A percentile compares a stretch with the other conserved stretches of the same genome.
Conservation (phyloP, 2,329 filamentous ascomycete species). For the Colletotrichum tabaci region DNA sequence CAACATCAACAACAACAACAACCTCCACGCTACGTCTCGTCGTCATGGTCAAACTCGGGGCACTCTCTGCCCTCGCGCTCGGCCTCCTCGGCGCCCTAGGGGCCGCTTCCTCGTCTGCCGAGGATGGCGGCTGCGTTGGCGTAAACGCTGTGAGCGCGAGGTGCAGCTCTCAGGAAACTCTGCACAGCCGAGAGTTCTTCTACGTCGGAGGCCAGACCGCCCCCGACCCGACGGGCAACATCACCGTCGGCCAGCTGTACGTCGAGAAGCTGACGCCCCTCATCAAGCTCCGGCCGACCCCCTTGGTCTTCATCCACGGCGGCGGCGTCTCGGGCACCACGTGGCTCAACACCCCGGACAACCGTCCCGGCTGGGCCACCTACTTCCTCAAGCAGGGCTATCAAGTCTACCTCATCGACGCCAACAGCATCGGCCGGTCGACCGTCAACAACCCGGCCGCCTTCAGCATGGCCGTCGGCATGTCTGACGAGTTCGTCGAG, state of each 20-base stretch:
- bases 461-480: constrained; percentile 47
- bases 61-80: constrained; percentile 23
- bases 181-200: constrained; percentile 46
- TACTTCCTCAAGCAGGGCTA: constrained; percentile 58
- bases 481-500: constrained; percentile 47
- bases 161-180: constrained; percentile 32
- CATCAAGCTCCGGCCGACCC: constrained; percentile 44
- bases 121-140: constrained; percentile 24
- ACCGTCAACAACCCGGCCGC: constrained; percentile 47
- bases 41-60: constrained; percentile 24
- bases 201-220: constrained; percentile 50
- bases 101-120: neutral
- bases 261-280: constrained; percentile 52
- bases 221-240: constrained; percentile 44
- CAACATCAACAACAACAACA: neutral
- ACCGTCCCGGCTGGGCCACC: constrained; percentile 57
- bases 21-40: neutral
- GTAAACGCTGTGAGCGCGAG: constrained; percentile 33
- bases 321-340: constrained; percentile 50
- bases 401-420: constrained; percentile 58
- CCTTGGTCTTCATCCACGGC: constrained; percentile 52
- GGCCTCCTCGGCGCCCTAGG: constrained; percentile 8
- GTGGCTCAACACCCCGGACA: constrained; percentile 58
- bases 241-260: constrained; percentile 49
- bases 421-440: constrained; percentile 53